phyloP scores from a whole-genome alignment of 2,329 filamentous ascomycete species.

The Cryphonectria naterciae region DNA sequence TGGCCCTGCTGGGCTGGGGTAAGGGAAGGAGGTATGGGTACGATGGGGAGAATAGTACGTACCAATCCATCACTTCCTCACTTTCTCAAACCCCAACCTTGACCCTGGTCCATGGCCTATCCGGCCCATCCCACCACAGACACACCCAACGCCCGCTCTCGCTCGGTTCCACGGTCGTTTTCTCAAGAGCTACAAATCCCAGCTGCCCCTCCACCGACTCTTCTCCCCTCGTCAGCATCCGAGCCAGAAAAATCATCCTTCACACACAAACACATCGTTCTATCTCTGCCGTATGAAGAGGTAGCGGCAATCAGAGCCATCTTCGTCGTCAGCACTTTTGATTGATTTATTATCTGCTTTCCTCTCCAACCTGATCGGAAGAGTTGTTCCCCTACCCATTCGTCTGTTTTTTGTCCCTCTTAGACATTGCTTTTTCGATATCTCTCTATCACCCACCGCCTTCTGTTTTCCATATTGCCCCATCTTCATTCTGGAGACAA shows the following conservation, averaged over 20 bases:
- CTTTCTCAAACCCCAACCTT: conserved; percentile 25
- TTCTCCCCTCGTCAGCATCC: conserved; percentile 24
- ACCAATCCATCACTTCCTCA: conserved; percentile 10
- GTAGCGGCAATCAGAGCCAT: conserved; percentile 8
- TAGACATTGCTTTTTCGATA: conserved; percentile 10
- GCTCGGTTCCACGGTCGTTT: conserved; percentile 18
- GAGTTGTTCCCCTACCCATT: not conserved
- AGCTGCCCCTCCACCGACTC: conserved; percentile 29
- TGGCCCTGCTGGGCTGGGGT: not conserved
- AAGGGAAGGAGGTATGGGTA: not conserved
- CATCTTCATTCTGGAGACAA: not conserved
- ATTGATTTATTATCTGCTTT: conserved; percentile 11
- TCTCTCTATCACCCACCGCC: not conserved
- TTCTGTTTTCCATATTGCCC: not conserved
- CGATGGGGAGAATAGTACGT: conserved; percentile 15
- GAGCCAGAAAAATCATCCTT: conserved; percentile 17
- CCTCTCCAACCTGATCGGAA: conserved; percentile 1
- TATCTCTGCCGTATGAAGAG: conserved; percentile 2
- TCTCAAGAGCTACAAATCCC: conserved; percentile 30
- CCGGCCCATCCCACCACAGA: conserved; percentile 19
- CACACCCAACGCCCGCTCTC: conserved; percentile 21
- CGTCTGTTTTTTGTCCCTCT: not conserved
- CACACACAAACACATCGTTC: conserved; percentile 15
- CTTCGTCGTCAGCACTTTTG: conserved; percentile 6
- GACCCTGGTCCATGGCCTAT: conserved; percentile 25